Evolutionary conservation across 495 filamentous ascomycete genomes (phyloP), one percentile per base, ranked within the genome.

Genomic region (Parathielavia hyrcaniae): DNA sequence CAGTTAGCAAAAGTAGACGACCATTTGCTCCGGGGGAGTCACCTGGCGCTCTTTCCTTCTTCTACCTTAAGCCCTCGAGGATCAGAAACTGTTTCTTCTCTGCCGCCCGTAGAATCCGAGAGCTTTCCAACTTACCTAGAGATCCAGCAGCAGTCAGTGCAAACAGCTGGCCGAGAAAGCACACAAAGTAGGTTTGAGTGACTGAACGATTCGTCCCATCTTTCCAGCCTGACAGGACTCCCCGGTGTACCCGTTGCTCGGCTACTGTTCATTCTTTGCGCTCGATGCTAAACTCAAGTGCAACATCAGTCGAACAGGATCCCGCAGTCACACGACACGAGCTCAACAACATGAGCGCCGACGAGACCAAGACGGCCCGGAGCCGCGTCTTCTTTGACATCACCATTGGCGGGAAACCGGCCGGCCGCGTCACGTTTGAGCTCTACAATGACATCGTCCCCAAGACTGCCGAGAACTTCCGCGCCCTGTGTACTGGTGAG

Each of bases 401-500:
- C 67, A 79, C 86, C 60, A 88, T 95, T 64, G 89, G 86, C 57
- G 75, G 79, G 17, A 79, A 84, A 64, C 77, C 81, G 40, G 77
- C 83, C 45, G 90, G 89, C 40, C 86, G 91, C 54, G 75, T 97
- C 69, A 79, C 73, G 40, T 86, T 96, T 61, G 91, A 96, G 79
- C 77, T 97, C 65, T 95, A 88, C 74, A 79, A 89, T 68, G 89
- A 95, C 77, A 79, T 96, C 53, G 90, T 95, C 48, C 95, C 93
- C 69, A 96, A 91, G 79, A 97, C 93, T 38, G 87, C 87, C 63
- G 84, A 88, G 70, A 99, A 97, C 81, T 99, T 99, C 83, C 90
- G 89, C 73, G 83, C 85, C 60, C 85, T 99, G 50, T 97, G 93
- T 81, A 97, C 90, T n/a, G 83, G 82, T 44, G 88, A 95, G 79